Evolutionary conservation across 2,329 filamentous ascomycete genomes (phyloP), one percentile per base, ranked within the genome.

Genomic region (Penicillium sp.): DNA sequence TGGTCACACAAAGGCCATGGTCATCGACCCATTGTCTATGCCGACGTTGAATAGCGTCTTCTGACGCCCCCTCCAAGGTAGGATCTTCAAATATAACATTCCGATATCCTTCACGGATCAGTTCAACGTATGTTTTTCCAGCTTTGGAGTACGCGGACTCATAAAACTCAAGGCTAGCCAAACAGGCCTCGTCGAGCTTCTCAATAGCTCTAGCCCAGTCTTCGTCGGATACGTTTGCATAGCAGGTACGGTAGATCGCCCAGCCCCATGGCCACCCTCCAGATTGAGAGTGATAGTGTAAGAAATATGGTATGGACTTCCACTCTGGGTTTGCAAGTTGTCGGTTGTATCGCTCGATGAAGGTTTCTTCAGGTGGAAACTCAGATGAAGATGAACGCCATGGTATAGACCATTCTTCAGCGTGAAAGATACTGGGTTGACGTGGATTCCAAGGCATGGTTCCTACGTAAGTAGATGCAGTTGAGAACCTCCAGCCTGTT

Each of bases 21-120:
- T 15, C 24, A 44, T 53, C 24, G 6, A 50, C 48, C 51, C 51
- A 53, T 40, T 49, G 15, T 28, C 19, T 40, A 37, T 53, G 47
- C 32, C 43, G 39, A 39, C 37, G 43, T 22, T 40, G 51, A 46
- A 53, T 41, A 7, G 12, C 24, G 4, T 32, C 46, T 43, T 21
- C 34, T 17, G 51, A 44, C 28, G 43, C 43, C 8, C 43, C 42
- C 31, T 53, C 46, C n/a, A 53, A 29, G 22, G 19, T 21, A 2
- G 46, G 34, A n/a, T 53, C 47, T 44, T 53, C 38, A 35, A 53
- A 32, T 22, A 53, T 43, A 13, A 53, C 39, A 53, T 53, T 53
- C 46, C 51, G 46, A 39, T 50, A 49, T 3, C 51, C 51, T 15
- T 53, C 46, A 8, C 46, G 34, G 28, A 50, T 17, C 42, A 41